Evolutionary conservation across 1,284 basidiomycete genomes (phyloP), one percentile per base, ranked within the genome.

Genomic region (Ustilago shanxiensis): DNA sequence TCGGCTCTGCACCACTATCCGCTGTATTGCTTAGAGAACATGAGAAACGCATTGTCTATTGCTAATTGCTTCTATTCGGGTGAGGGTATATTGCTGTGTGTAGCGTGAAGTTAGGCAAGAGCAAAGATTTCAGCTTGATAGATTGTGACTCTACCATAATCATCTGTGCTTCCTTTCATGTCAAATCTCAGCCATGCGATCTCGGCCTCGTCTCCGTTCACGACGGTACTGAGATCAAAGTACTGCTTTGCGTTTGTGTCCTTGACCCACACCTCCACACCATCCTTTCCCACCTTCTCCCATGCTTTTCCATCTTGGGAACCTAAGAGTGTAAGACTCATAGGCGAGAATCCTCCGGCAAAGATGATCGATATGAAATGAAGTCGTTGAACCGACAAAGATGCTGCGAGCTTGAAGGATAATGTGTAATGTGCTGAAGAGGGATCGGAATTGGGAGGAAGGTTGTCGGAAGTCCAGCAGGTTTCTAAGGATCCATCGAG

Each of bases 381-480:
- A 37, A 77, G 55, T 1, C 35, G 7, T 1, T 20, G 2, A 0
- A 64, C 18, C 14, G 47, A 7, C 22, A 70, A 14, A 0, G 64
- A 47, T 1, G 41, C 14, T 1, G 37, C 20, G 1, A 77, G 52
- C 29, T 77, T 73, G 56, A 77, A 77, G 1, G 71, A 54, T 54
- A 77, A 33, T 13, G 26, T 24, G 14, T 66, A 61, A 29, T 26
- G 51, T 2, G 62, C 45, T 0, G 62, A 26, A 16, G 51, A 47
- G 18, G 71, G 60, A 18, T 73, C 64, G 44, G 51, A 54, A 51
- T 66, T 67, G 35, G 75, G 71, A 9, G 71, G 20, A 13, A 70
- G 60, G n/a, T 71, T 67, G 39, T 73, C 77, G 7, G 70, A 72
- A 22, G 69, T 73, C 77, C 77, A 79, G 50, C 73, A 77, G 16